These are phyloP conservation scores for Neophaeococcomyces mojaviensis DNA, from an alignment of 2,329 filamentous ascomycete genomes.

Conservation along the genomic window DNA sequence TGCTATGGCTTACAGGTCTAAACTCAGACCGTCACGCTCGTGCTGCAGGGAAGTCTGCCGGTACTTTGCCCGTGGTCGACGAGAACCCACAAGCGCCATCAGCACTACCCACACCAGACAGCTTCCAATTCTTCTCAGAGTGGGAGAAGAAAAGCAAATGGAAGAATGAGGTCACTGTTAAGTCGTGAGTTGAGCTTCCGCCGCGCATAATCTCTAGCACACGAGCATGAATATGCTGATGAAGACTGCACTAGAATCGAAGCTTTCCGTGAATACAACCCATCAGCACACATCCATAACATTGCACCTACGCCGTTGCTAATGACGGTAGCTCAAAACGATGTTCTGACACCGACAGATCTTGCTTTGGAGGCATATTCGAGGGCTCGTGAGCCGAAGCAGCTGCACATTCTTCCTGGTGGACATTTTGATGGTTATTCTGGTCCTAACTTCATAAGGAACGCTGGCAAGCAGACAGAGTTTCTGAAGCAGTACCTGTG, in stretches of 20 bases:
- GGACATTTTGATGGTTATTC: constrained; percentile 37
- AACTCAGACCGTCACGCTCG: constrained; percentile 24
- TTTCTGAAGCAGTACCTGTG: constrained; percentile 23
- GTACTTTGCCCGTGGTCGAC: constrained; percentile 28
- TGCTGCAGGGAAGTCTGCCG: constrained; percentile 26
- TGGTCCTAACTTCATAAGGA: constrained; percentile 23
- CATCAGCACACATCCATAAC: constrained; percentile 27
- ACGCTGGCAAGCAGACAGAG: constrained; percentile 27
- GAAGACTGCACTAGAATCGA: constrained; percentile 6
- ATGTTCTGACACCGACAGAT: constrained; percentile 29
- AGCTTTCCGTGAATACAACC: constrained; percentile 19
- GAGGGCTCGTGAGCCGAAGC: constrained; percentile 34
- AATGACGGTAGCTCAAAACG: constrained; percentile 30
- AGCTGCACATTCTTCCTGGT: constrained; percentile 30
- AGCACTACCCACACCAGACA: constrained; percentile 30
- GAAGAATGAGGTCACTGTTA: constrained; percentile 35
- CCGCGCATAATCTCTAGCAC: too few relatives aligned
- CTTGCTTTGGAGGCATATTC: constrained; percentile 30
- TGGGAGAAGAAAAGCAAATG: constrained; percentile 30
- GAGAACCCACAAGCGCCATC: constrained; percentile 26
- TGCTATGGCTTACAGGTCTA: not conserved
- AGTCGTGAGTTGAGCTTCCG: constrained; percentile 18
- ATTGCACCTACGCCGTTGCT: constrained; percentile 35
- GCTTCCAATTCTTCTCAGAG: constrained; percentile 28
- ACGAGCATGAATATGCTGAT: not conserved